Base-by-base conservation (phyloP, 2,329 filamentous ascomycete species). In the Ceratocystis smalleyi region DNA sequence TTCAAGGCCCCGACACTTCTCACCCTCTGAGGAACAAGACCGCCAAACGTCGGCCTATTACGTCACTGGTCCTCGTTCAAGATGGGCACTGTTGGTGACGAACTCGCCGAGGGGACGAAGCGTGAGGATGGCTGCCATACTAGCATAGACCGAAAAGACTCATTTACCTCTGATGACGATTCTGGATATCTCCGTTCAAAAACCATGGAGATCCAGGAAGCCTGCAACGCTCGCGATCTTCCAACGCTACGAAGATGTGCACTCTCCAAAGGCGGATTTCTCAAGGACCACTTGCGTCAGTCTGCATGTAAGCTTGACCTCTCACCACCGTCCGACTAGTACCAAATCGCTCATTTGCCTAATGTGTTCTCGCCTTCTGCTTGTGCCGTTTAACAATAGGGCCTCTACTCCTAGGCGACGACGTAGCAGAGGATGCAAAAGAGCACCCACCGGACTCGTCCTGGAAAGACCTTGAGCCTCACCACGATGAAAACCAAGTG, bases 401-500 rank as follows among this genome's bases (percentile, higher is more conserved):
- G 86, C 85, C 85, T 15, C 72, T 83, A 8, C 72, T 84, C 10
- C 74, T 89, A 5, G 81, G 81, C 0, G 68, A 71, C 47, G 65
- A 69, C 49, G 68, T 24, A 27, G 59, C 64, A 6, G 67, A 64
- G n/a, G 66, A 63, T 15, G 68, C 70, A 43, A 64, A 61, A 43
- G 59, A 61, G 30, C 43, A 17, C 5, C 40, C 24, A 43, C 15
- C 45, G 47, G 57, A 64, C 24, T 15, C 54, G 4, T 47, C 63
- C 59, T 89, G 87, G 86, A 76, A 77, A 67, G 71, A 78, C n/a
- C 76, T 96, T 49, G 82, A 86, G 35, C 79, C 75, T n/a, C 94
- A 99, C 75, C 77, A 77, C 43, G 94, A 99, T 70, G 94, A 99
- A 74, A 85, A 88, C 61, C 94, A 99, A 75, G 91, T 99, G 47